Percentiles rank a stretch among this genome's conserved stretches.
phyloP scores from a whole-genome alignment of 441 rosid species.

The Raphanus hybrid region DNA sequence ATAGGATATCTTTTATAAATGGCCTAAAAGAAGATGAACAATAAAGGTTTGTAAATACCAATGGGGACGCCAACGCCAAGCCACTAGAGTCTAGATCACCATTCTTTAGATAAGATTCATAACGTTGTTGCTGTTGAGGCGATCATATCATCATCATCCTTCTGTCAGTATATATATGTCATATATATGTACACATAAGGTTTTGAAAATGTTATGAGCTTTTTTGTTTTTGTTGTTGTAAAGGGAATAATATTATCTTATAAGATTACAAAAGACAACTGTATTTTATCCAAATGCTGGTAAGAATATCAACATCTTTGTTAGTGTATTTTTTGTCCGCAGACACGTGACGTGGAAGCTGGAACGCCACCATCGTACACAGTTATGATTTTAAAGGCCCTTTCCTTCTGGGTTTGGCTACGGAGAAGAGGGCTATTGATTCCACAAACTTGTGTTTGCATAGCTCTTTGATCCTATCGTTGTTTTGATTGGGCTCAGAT shows the following conservation, averaged over 20 bases:
- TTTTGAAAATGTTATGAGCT: not conserved
- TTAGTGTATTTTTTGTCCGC: not conserved
- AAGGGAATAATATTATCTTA: not conserved
- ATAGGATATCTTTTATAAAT: not conserved
- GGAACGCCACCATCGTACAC: constrained; percentile 27
- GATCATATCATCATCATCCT: not conserved
- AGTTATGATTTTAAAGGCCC: not conserved
- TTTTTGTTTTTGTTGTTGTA: not conserved
- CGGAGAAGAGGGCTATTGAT: not conserved
- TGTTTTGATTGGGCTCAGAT: not conserved
- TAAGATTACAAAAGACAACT: constrained; percentile 3
- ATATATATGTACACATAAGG: not conserved
- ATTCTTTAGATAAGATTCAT: not conserved
- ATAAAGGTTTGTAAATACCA: not conserved
- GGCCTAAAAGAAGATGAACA: not conserved
- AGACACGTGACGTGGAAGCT: constrained; percentile 43
- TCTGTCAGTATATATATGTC: not conserved
- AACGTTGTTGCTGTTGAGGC: not conserved
- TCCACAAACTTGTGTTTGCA: not conserved
- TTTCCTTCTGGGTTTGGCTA: not conserved
- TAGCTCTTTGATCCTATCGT: not conserved
- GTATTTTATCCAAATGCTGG: constrained; percentile 1
- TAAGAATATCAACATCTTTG: not conserved
- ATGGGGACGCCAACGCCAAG: not conserved
- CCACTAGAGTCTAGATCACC: not conserved